Percentiles rank a stretch among this genome's conserved stretches.
Conservation (phyloP, 108 stramenopile species). For the Skeletonema costatum region DNA sequence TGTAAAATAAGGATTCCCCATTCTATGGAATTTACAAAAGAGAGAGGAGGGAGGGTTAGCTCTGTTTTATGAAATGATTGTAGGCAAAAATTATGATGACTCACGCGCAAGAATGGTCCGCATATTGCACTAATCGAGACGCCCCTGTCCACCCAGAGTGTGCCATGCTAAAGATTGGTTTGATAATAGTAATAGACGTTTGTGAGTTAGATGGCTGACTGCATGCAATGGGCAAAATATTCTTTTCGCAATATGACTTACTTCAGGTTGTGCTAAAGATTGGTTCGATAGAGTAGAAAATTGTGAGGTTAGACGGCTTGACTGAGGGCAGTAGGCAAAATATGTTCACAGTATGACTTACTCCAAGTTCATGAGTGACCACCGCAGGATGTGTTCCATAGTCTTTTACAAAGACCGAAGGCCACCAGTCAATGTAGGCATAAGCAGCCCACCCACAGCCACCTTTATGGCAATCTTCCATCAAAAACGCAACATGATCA, state of each 20-base stretch:
- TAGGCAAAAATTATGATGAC: not conserved
- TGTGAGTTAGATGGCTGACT: too few relatives aligned
- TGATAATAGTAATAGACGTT: too few relatives aligned
- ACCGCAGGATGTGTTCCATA: not conserved
- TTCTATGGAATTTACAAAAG: not conserved
- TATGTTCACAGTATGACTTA: too few relatives aligned
- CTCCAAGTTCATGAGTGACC: too few relatives aligned
- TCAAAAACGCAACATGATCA: conserved; percentile 31
- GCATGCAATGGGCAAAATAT: too few relatives aligned
- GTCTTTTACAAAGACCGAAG: conserved; percentile 22
- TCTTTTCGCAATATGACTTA: too few relatives aligned
- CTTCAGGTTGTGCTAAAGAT: too few relatives aligned
- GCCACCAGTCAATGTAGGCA: conserved; percentile 37
- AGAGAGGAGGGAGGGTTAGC: not conserved
- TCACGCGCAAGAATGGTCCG: conserved; percentile 1
- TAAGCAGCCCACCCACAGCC: conserved; percentile 16
- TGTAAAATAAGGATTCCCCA: conserved; percentile 5
- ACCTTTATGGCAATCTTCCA: conserved; percentile 22
- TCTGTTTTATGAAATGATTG: not conserved
- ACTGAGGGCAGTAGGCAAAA: too few relatives aligned
- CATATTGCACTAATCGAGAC: conserved; percentile 26
- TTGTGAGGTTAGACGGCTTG: too few relatives aligned
- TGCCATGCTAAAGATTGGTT: not conserved
- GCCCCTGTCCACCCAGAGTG: not conserved
- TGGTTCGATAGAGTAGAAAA: too few relatives aligned